Conservation (phyloP, 768 basidiomycete species). For the Tylopilus sp. region DNA sequence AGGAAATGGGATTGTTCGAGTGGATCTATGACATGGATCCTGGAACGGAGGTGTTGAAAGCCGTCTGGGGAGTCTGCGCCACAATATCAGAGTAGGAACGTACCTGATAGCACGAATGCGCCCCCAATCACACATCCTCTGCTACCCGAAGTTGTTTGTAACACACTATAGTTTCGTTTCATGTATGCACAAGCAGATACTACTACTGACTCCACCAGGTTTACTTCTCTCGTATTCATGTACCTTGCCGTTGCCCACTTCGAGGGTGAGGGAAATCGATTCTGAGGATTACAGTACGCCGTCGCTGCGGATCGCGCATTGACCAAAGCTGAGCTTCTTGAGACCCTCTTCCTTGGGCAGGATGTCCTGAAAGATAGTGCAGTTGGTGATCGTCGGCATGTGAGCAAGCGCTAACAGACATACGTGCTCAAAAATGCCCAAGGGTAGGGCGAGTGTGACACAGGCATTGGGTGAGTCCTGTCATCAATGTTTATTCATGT, state of each 20-base stretch:
- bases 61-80: conserved; percentile 31
- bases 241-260: too few species aligned
- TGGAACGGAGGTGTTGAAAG: conserved; percentile 25
- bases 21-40: conserved; percentile 27
- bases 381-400: not conserved
- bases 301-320: conserved; percentile 65
- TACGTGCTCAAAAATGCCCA: conserved; percentile 76
- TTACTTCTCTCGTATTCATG: too few species aligned
- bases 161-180: too few species aligned
- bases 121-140: too few species aligned
- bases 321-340: conserved; percentile 54
- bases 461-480: conserved; percentile 78
- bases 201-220: too few species aligned
- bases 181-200: too few species aligned
- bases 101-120: too few species aligned
- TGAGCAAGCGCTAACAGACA: conserved; percentile 14
- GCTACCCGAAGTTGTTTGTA: too few species aligned
- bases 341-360: conserved; percentile 62
- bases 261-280: too few species aligned
- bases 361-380: conserved; percentile 48
- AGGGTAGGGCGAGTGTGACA: conserved; percentile 68
- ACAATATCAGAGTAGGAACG: conserved; percentile 9
- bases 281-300: conserved; percentile 25
- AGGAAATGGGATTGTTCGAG: conserved; percentile 25
- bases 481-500: not conserved